Conservation (phyloP, 164 flowering plant genomes). For the Chimonanthus praecox region DNA sequence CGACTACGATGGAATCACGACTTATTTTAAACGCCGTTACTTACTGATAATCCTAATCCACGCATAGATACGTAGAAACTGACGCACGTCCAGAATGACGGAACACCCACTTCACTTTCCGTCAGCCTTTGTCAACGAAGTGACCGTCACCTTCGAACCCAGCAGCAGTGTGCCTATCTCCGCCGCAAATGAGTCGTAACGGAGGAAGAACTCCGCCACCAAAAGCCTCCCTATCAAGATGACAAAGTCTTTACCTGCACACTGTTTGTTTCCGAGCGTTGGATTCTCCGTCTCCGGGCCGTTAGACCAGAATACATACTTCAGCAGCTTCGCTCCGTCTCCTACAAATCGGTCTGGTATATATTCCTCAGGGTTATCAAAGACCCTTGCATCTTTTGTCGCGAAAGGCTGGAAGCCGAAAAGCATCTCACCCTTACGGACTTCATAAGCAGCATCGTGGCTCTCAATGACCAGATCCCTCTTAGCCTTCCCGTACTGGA, state of each 20-base stretch:
- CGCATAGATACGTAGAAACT: background rate
- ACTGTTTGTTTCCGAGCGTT: constrained; percentile 36
- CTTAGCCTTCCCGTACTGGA: constrained; percentile 51
- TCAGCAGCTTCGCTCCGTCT: constrained; percentile 39
- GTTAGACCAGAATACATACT: constrained; percentile 57
- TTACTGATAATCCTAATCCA: too few relatives aligned
- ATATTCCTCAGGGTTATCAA: constrained; percentile 33
- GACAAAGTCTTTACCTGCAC: constrained; percentile 45
- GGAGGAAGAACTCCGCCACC: constrained; percentile 40
- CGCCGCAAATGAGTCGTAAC: constrained; percentile 39
- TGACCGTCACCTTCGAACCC: constrained; percentile 11
- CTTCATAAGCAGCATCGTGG: constrained; percentile 41
- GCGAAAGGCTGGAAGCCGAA: constrained; percentile 57
- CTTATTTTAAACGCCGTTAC: too few relatives aligned
- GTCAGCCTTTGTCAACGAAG: constrained; percentile 10
- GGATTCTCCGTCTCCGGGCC: constrained; percentile 43
- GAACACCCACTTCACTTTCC: background rate
- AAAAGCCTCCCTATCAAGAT: constrained; percentile 30
- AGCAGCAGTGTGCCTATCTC: constrained; percentile 8
- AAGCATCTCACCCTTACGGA: constrained; percentile 55
- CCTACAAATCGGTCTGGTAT: constrained; percentile 44
- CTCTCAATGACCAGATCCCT: constrained; percentile 36
- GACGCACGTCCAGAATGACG: background rate
- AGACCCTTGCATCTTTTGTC: constrained; percentile 45
- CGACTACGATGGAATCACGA: too few relatives aligned